Conservation (phyloP, 2,329 filamentous ascomycete species). For the Westerdykella aurantiaca region DNA sequence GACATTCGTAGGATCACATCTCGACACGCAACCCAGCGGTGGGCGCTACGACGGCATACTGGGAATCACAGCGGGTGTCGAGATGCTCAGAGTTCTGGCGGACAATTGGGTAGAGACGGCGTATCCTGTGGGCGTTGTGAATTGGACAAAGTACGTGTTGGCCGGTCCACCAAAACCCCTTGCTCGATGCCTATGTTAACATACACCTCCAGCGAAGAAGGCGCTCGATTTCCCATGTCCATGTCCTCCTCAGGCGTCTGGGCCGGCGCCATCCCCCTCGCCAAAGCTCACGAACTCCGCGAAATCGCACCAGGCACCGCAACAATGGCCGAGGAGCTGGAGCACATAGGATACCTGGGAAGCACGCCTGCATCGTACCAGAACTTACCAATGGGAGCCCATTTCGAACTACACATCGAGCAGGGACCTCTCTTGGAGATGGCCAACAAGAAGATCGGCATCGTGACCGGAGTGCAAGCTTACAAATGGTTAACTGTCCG, state of each 20-base stretch:
- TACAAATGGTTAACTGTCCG: constrained; percentile 69
- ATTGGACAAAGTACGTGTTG: constrained; percentile 62
- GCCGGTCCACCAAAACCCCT: not conserved
- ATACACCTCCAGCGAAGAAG: constrained; percentile 60
- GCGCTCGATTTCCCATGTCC: constrained; percentile 69
- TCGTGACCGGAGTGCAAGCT: constrained; percentile 68
- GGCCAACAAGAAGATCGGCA: constrained; percentile 57
- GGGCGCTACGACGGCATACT: constrained; percentile 73
- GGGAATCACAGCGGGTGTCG: constrained; percentile 66
- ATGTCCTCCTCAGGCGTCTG: constrained; percentile 73
- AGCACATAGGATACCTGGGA: constrained; percentile 67
- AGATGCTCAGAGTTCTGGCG: constrained; percentile 62
- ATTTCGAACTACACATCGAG: constrained; percentile 82
- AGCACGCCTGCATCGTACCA: constrained; percentile 51
- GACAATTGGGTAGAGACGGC: constrained; percentile 64
- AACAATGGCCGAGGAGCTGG: constrained; percentile 62
- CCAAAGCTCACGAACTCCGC: constrained; percentile 53
- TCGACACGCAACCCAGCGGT: constrained; percentile 53
- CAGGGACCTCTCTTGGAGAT: constrained; percentile 71
- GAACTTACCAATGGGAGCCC: constrained; percentile 62
- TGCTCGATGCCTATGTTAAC: constrained; percentile 1
- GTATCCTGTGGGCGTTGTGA: constrained; percentile 67
- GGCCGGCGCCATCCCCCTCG: constrained; percentile 61
- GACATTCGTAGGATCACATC: constrained; percentile 65
- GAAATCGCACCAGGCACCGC: constrained; percentile 58